Evolutionary conservation across 352 stramenopile genomes (phyloP), one percentile per base, ranked within the genome.

Genomic region (Pythium phragmiticola): DNA sequence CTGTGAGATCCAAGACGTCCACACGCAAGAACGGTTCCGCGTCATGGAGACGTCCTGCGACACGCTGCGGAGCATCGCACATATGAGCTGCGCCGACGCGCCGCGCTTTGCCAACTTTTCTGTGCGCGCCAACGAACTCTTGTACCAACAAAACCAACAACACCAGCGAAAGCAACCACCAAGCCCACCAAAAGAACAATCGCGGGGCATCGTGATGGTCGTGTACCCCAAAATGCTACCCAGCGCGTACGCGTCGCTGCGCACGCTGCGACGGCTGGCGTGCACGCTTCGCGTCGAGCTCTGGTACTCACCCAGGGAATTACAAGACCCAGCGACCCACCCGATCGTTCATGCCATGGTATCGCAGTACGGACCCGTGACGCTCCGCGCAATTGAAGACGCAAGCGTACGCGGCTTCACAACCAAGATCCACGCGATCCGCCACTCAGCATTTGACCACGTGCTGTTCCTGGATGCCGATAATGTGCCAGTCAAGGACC

Each of bases 401-500:
- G 60, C 61, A 16, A 68, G 53, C 12, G 70, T 83, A 43, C 70
- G 58, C 8, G 76, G 76, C 4, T 92, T 89, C 61, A 74, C 69
- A 34, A 88, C 75, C 57, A 91, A 92, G 68, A 82, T 88, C 37
- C 76, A 89, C 57, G 80, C 78, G 41, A 79, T 92, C 33, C 75
- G 81, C 52, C 68, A 91, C 65, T 84, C 72, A 55, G 61, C 70
- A 21, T 92, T 90, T 46, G 77, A 83, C 42, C 80, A 86, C 28
- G 78, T 92, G 30, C 57, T 93, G n/a, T 89, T 90, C 47, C 68
- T 93, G 26, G 84, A 91, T 23, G 76, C 80, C 5, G 82, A 90
- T 62, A 91, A 88, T 52, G 70, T 89, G 3, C 77, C 82, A 0
- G 76, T 88, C 14, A 56, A 68, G 12, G 81, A 93, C 55, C 82